phyloP scores from a whole-genome alignment of 345 rosid genomes.

The Gossypium australe region DNA sequence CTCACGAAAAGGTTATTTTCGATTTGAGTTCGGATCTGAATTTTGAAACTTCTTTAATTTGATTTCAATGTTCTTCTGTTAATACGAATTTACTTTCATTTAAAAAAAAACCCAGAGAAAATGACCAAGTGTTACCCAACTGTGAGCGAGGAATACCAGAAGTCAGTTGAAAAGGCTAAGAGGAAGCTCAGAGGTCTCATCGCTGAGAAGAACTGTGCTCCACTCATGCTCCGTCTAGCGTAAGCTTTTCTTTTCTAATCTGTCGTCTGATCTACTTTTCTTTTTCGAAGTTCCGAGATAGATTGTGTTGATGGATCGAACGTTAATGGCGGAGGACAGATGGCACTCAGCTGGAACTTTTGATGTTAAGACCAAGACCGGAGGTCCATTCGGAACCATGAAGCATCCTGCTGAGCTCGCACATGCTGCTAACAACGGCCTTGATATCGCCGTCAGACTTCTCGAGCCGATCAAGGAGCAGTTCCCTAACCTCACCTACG shows the following conservation, averaged over 20 bases:
- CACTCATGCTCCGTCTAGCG: constrained; percentile 93
- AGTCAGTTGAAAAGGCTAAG: constrained; percentile 75
- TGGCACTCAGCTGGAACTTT: constrained; percentile 99
- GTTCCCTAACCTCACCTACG: constrained; percentile 62
- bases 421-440: constrained; percentile 83
- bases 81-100: background rate
- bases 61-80: background rate
- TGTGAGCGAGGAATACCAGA: constrained; percentile 72
- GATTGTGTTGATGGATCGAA: background rate
- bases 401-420: constrained; percentile 55
- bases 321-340: constrained; percentile 29
- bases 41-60: background rate
- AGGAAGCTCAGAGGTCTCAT: constrained; percentile 82
- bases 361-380: constrained; percentile 72
- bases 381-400: constrained; percentile 96
- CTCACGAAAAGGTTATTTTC: background rate
- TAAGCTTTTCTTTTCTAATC: constrained; percentile 21
- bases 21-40: background rate
- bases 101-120: constrained; percentile 16
- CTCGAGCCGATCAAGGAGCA: constrained; percentile 80
- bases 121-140: constrained; percentile 84
- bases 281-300: background rate
- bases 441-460: constrained; percentile 78
- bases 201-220: constrained; percentile 91
- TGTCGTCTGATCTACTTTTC: background rate